Evolutionary conservation across 176 grass and related monocot genomes (phyloP).

Genomic region (Aechmea fasciata): DNA sequence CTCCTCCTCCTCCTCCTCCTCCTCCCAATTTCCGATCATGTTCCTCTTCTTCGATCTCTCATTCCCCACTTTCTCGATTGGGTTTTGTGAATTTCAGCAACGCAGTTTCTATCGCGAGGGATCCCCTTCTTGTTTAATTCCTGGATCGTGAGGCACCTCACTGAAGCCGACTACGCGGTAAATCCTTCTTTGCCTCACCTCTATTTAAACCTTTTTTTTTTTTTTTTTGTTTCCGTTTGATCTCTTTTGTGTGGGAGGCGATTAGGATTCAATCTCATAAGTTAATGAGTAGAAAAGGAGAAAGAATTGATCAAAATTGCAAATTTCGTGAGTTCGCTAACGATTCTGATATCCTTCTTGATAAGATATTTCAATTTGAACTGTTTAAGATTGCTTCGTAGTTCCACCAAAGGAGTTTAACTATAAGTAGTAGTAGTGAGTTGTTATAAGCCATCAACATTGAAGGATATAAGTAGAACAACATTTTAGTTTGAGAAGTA

Average conservation of each 20-base stretch:
- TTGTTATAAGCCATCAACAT: too few species aligned
- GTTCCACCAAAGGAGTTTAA: too few species aligned
- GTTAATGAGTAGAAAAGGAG: too few species aligned
- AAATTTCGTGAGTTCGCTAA: too few species aligned
- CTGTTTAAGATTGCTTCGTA: too few species aligned
- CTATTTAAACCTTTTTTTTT: background rate
- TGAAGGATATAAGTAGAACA: too few species aligned
- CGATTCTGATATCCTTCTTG: too few species aligned
- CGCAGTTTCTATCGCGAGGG: constrained; percentile 75
- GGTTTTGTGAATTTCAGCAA: constrained; percentile 39
- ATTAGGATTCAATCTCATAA: background rate
- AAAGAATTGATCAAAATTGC: too few species aligned
- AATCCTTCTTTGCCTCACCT: constrained; percentile 1
- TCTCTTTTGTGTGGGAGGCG: background rate
- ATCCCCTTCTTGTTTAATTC: constrained; percentile 86
- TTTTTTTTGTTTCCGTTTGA: background rate
- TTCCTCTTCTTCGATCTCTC: background rate
- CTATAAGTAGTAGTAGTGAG: too few species aligned
- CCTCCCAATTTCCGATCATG: constrained; percentile 8
- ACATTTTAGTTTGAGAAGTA: too few species aligned
- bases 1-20: background rate
- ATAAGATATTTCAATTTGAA: too few species aligned
- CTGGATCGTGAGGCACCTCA: constrained; percentile 91
- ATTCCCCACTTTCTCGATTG: constrained; percentile 1
- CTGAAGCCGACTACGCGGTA: constrained; percentile 62